These are phyloP conservation scores for Vitis labrusca DNA, from an alignment of 164 flowering plant genomes.

Conservation along the genomic window DNA sequence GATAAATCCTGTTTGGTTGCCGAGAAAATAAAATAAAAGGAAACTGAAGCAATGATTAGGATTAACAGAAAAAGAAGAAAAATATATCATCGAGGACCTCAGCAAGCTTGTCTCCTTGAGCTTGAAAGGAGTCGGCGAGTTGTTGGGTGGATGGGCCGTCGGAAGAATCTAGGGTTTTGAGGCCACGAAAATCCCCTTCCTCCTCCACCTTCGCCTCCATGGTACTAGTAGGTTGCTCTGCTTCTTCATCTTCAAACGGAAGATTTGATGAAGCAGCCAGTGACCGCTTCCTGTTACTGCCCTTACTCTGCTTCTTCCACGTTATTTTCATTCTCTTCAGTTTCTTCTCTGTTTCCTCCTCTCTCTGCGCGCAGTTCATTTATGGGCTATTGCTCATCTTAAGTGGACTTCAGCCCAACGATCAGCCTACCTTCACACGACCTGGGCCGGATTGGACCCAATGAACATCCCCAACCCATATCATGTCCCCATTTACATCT, in stretches of 20 bases:
- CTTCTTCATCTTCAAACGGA: slow-evolving; percentile 38
- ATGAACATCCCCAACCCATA: too few species aligned
- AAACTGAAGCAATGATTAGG: too few species aligned
- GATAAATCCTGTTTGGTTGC: too few species aligned
- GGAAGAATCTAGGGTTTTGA: slow-evolving; percentile 9
- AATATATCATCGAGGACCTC: slow-evolving; percentile 31
- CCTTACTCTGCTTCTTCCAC: slow-evolving; percentile 48
- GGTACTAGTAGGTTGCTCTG: not conserved
- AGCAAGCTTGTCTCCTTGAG: slow-evolving; percentile 57
- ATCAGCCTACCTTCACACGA: too few species aligned
- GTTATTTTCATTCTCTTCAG: slow-evolving; percentile 37
- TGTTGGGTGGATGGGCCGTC: slow-evolving; percentile 1
- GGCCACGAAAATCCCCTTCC: not conserved
- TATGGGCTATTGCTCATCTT: not conserved
- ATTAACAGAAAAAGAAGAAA: not conserved
- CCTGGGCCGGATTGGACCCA: too few species aligned
- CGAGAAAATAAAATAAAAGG: too few species aligned
- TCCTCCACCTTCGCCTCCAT: not conserved
- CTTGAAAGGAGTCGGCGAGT: slow-evolving; percentile 46
- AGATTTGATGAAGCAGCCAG: slow-evolving; percentile 26
- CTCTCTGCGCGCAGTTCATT: not conserved
- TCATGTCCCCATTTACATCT: too few species aligned
- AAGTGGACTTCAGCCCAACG: too few species aligned
- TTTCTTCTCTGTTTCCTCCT: not conserved
- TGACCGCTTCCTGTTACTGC: slow-evolving; percentile 36